Conservation (phyloP, 495 filamentous ascomycete genomes). For the Margaritispora aquatica region DNA sequence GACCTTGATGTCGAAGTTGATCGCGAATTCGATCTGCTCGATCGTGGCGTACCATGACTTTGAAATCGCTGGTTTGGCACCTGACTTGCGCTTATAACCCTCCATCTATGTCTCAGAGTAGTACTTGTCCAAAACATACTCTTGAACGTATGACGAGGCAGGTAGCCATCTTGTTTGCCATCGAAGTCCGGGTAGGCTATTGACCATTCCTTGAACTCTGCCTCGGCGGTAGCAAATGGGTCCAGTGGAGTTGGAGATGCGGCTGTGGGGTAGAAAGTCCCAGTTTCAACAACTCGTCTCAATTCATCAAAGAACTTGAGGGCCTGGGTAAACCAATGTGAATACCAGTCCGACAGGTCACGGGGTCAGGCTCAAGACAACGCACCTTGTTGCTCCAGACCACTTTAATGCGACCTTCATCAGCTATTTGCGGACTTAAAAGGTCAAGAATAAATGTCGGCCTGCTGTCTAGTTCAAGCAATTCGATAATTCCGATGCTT, state of each 20-base stretch:
- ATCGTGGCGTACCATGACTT: constrained; percentile 15
- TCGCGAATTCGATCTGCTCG: constrained; percentile 6
- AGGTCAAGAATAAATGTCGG: constrained; percentile 64
- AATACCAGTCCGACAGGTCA: no score
- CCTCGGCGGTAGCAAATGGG: constrained; percentile 1
- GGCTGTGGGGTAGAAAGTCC: constrained; percentile 12
- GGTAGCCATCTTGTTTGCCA: constrained; percentile 35
- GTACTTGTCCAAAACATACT: constrained; percentile 55
- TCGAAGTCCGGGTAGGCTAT: constrained; percentile 36
- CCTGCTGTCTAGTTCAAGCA: constrained; percentile 59
- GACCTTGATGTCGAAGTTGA: neutral
- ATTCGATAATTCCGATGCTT: constrained; percentile 52
- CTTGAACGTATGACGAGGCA: constrained; percentile 43
- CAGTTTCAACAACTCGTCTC: constrained; percentile 7
- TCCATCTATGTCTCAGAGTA: constrained; percentile 53
- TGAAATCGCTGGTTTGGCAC: constrained; percentile 14
- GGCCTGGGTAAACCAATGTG: neutral
- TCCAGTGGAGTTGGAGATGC: neutral
- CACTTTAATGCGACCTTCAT: neutral
- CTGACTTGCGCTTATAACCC: constrained; percentile 43
- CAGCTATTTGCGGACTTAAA: neutral
- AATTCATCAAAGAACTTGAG: constrained; percentile 15
- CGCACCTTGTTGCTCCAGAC: constrained; percentile 12
- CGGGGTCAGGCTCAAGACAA: neutral
- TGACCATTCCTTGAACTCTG: constrained; percentile 16